Evolutionary conservation across 306 rosid genomes (phyloP), one percentile per base, ranked within the genome.

Genomic region (Oxytropis ochrocephala): DNA sequence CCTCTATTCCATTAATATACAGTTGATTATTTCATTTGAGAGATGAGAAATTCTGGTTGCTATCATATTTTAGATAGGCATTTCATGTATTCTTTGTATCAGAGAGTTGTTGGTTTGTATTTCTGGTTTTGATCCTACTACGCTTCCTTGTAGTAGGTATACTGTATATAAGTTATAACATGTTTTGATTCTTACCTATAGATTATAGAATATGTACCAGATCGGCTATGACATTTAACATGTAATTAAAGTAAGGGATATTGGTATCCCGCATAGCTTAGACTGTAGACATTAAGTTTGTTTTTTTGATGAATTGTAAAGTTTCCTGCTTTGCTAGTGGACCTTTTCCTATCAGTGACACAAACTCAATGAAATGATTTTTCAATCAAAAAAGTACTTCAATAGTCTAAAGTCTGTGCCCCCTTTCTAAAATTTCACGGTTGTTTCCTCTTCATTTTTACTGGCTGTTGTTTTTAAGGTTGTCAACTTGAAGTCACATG

Each of bases 401-500:
- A n/a, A 32, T 13, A 55, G 44, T 47, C 62, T 41, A 33, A 42
- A 62, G 32, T 53, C 64, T 19, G n/a, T 67, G 64, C 53, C 54
- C 30, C 52, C 64, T 30, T 64, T 48, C 67, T 54, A 61, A 49
- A 44, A 73, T 63, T 36, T 48, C 46, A 8, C 43, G 27, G 10
- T 32, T 68, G 4, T 57, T 10, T 41, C n/a, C 8, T n/a, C 24
- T 41, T 50, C 35, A 17, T 54, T 59, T 33, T 27, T 21, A 38
- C 13, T 14, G 50, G 68, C 42, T 60, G 3, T 57, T 43, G 39
- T 48, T 50, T 71, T 78, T 51, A 42, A 17, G 52, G 49, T 30
- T 39, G 66, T 67, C 79, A 46, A 70, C 32, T 61, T 66, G 76
- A 62, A 61, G 17, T 72, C 11, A 78, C 71, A 43, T 72, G 30